A percentile compares a stretch with the other conserved stretches of the same genome.
Evolutionary conservation across 495 filamentous ascomycete species (phyloP).

Genomic region (Neurospora pannonica): DNA sequence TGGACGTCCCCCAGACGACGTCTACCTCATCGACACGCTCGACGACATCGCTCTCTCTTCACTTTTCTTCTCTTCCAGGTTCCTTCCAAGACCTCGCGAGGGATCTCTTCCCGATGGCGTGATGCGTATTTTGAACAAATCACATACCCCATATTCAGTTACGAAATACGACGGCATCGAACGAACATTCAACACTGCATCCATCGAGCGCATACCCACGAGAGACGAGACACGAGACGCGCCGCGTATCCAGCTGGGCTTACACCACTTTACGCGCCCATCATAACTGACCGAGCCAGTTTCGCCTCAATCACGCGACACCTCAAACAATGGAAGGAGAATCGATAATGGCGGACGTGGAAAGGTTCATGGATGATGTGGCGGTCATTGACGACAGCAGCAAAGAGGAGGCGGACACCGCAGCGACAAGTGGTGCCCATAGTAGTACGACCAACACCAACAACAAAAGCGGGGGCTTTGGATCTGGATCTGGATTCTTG

Average conservation of each 20-base stretch:
- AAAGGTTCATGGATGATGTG: constrained; percentile 8
- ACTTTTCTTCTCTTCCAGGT: not conserved
- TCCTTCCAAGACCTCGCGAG: not conserved
- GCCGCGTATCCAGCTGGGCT: not conserved
- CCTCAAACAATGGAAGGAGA: not conserved
- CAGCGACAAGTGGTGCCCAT: not conserved
- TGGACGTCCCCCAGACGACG: not conserved
- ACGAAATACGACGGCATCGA: not conserved
- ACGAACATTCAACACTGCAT: not conserved
- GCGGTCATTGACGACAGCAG: constrained; percentile 7
- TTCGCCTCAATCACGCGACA: not conserved
- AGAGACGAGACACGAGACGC: not conserved
- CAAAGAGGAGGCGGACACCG: not conserved
- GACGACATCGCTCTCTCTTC: not conserved
- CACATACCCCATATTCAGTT: not conserved
- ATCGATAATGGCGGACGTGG: constrained; percentile 19
- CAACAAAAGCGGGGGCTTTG: not conserved
- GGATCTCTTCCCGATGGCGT: not conserved
- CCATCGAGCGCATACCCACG: not conserved
- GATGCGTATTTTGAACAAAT: not conserved
- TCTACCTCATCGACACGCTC: not conserved
- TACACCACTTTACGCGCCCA: not conserved
- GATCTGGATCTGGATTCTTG: not conserved
- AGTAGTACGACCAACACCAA: constrained; percentile 4
- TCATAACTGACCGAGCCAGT: not conserved